Evolutionary conservation across 495 filamentous ascomycete genomes (phyloP).

Genomic region (Evernia prunastri): DNA sequence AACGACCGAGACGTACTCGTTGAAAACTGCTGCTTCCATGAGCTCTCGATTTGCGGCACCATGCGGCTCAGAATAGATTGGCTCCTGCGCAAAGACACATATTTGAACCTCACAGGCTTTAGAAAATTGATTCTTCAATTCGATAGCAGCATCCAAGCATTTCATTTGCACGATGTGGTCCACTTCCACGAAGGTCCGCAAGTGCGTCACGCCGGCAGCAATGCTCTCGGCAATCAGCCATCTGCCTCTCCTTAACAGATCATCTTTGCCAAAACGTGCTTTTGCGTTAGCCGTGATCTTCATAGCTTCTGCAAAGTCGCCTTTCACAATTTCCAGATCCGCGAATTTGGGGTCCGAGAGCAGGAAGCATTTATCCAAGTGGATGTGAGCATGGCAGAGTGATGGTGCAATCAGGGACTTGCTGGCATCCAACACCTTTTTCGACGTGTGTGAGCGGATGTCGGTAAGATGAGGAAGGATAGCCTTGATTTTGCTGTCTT

Average conservation of each 20-base stretch:
- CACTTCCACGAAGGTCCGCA: conserved; percentile 70
- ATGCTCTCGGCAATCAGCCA: conserved; percentile 64
- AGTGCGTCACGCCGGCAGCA: conserved; percentile 58
- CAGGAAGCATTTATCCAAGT: conserved; percentile 70
- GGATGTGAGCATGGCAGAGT: conserved; percentile 69
- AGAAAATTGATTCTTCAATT: conserved; percentile 50
- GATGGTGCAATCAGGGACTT: conserved; percentile 46
- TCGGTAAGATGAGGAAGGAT: conserved; percentile 1
- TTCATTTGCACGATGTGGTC: conserved; percentile 54
- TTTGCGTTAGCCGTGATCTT: conserved; percentile 57
- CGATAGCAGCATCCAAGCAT: conserved; percentile 53
- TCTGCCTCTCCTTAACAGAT: conserved; percentile 56
- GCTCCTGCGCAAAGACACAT: conserved; percentile 67
- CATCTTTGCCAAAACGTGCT: conserved; percentile 48
- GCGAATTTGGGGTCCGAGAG: conserved; percentile 51
- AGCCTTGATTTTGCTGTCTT: background rate
- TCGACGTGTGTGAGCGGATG: background rate
- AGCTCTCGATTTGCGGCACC: conserved; percentile 41
- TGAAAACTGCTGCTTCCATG: conserved; percentile 42
- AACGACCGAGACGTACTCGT: conserved; percentile 50
- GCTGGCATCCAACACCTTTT: conserved; percentile 18
- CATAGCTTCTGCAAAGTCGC: conserved; percentile 63
- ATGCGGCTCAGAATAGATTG: conserved; percentile 53
- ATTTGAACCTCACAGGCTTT: conserved; percentile 57
- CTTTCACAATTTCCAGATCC: conserved; percentile 51